These are phyloP conservation scores for Eucalyptus regnans DNA, from an alignment of 345 rosid genomes.

Conservation along the genomic window DNA sequence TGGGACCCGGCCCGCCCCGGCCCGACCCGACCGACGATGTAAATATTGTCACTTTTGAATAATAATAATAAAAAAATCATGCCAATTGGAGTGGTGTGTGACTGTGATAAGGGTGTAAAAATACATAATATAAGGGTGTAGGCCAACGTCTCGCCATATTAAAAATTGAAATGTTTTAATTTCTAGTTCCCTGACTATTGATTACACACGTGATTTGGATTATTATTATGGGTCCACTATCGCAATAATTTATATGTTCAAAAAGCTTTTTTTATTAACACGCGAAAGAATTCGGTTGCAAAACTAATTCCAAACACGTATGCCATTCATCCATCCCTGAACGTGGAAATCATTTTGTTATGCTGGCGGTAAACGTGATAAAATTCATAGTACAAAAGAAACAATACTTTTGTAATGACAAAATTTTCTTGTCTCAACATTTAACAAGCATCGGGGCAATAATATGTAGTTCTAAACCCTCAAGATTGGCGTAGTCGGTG, in stretches of 20 bases:
- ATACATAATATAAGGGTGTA: not conserved
- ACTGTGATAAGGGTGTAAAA: not conserved
- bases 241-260: not conserved
- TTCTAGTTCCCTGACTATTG: not conserved
- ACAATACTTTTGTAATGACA: not conserved
- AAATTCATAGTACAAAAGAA: not conserved
- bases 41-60: not conserved
- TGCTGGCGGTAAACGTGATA: accelerated
- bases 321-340: not conserved
- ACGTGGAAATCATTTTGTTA: not conserved
- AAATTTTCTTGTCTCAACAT: not conserved
- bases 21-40: not conserved
- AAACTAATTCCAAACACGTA: not conserved
- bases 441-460: not conserved
- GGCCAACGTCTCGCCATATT: not conserved
- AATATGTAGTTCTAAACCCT: not conserved
- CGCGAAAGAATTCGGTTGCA: not conserved
- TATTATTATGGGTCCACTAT: not conserved
- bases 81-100: not conserved
- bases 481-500: not conserved
- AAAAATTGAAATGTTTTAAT: not conserved
- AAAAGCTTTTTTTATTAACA: not conserved
- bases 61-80: not conserved
- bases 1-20: not conserved
- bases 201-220: not conserved